Evolutionary conservation across 129 eudicot genomes (phyloP), one percentile per base, ranked within the genome.

Genomic region (Rutidosis leptorrhynchoides): DNA sequence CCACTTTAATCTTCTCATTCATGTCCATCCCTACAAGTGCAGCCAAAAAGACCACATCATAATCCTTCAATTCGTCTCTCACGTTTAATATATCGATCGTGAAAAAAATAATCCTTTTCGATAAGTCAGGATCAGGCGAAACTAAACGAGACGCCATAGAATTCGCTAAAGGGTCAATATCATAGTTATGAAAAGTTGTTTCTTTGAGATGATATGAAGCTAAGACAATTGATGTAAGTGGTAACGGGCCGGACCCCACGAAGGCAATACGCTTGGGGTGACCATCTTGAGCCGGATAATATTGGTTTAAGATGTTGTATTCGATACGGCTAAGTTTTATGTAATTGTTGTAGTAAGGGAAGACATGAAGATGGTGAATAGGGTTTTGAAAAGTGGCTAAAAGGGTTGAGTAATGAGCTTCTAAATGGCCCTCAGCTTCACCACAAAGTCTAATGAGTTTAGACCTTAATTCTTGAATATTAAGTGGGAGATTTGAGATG

Each of bases 241-340:
- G 98, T 60, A 93, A 85, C 0, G 98, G 95, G 37, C 98, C 98
- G 0, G 98, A 93, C 45, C 98, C 98, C 19, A 93, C 71, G 57
- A 93, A 93, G 17, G 96, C 96, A 3, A 93, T 60, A 0, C 84
- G 81, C 25, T 58, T 76, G 1, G 84, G 81, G 27, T 53, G 70
- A 1, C 56, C 72, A 1, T 24, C 28, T 1, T 43, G 26, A 20
- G 58, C 26, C 26, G 81, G n/a, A 37, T 24, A 54, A 76, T 86
- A 77, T 27, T 60, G 64, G 62, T 20, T 43, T 12, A 93, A 85
- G 68, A 93, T 87, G 79, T 77, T 68, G 64, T 66, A 86, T 58
- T 93, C 98, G 25, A 84, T 62, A 2, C 61, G 82, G 58, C 84
- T 76, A 29, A 88, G 98, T 37, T 88, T 88, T 67, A 93, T 79